phyloP scores from a whole-genome alignment of 768 basidiomycete species.

The Mycena galericulata region DNA sequence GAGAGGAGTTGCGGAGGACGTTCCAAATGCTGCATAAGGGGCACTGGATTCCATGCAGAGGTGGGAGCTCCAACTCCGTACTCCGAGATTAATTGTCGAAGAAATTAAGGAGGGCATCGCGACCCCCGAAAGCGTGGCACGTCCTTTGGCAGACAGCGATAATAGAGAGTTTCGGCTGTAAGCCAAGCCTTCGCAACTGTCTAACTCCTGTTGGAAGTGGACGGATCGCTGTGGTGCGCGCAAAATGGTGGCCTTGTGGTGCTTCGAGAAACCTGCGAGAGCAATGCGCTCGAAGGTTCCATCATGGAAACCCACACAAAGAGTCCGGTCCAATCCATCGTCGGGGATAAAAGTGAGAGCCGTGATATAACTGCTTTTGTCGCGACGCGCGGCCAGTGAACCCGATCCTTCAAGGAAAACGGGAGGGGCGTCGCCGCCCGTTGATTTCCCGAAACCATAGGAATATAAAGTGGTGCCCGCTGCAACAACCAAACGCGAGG shows the following conservation, averaged over 20 bases:
- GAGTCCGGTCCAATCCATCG: constrained; percentile 53
- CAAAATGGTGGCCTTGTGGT: constrained; percentile 36
- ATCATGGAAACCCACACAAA: constrained; percentile 71
- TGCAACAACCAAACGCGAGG: constrained; percentile 68
- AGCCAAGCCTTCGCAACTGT: constrained; percentile 64
- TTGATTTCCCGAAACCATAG: constrained; percentile 59
- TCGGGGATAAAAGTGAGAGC: constrained; percentile 63
- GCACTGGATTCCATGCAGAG: constrained; percentile 63
- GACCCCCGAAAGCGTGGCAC: constrained; percentile 49
- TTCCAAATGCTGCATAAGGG: constrained; percentile 78
- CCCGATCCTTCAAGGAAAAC: constrained; percentile 61
- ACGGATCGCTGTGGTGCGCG: constrained; percentile 34
- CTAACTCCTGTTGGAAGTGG: constrained; percentile 52
- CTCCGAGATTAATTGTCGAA: constrained; percentile 56
- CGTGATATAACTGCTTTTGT: constrained; percentile 63
- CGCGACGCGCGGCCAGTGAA: constrained; percentile 49
- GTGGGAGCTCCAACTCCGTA: constrained; percentile 73
- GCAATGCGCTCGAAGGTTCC: constrained; percentile 65
- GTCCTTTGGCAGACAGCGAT: constrained; percentile 69
- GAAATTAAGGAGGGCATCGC: constrained; percentile 36
- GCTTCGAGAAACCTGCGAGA: constrained; percentile 36
- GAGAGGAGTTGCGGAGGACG: constrained; percentile 69
- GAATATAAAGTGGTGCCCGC: constrained; percentile 69
- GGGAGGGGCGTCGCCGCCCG: constrained; percentile 52
- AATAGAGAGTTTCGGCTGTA: constrained; percentile 59